Conservation (phyloP, 1,284 basidiomycete species). For the Prillingera fragicola region DNA sequence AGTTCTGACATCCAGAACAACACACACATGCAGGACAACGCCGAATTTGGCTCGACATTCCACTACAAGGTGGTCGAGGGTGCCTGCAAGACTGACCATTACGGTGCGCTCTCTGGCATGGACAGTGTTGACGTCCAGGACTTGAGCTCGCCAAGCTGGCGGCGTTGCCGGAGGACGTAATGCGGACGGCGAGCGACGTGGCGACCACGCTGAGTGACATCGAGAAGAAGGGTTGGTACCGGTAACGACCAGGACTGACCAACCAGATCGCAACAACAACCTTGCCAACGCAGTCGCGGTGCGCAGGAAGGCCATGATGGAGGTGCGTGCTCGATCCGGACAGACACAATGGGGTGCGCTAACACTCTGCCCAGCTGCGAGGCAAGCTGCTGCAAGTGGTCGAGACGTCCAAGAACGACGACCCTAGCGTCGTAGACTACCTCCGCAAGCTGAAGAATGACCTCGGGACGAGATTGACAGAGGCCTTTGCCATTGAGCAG, state of each 20-base stretch:
- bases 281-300: constrained; percentile 7
- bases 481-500: background rate
- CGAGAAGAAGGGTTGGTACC: constrained; percentile 53
- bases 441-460: constrained; percentile 5
- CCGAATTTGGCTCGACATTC: constrained; percentile 65
- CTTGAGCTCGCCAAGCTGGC: constrained; percentile 77
- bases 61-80: constrained; percentile 59
- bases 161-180: constrained; percentile 65
- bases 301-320: constrained; percentile 17
- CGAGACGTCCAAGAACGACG: constrained; percentile 4
- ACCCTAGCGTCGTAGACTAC: constrained; percentile 1
- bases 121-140: constrained; percentile 52
- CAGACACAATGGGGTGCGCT: background rate
- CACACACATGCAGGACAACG: constrained; percentile 48
- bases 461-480: background rate
- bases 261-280: constrained; percentile 11
- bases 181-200: constrained; percentile 59
- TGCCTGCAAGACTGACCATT: constrained; percentile 36
- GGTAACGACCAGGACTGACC: background rate
- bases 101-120: constrained; percentile 29
- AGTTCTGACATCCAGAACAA: constrained; percentile 5
- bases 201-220: constrained; percentile 58
- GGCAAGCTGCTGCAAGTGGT: constrained; percentile 11
- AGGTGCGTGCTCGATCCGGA: constrained; percentile 1
- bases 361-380: constrained; percentile 5